These are phyloP conservation scores for Stephania cephalantha DNA, from an alignment of 164 flowering plant genomes.

Conservation along the genomic window DNA sequence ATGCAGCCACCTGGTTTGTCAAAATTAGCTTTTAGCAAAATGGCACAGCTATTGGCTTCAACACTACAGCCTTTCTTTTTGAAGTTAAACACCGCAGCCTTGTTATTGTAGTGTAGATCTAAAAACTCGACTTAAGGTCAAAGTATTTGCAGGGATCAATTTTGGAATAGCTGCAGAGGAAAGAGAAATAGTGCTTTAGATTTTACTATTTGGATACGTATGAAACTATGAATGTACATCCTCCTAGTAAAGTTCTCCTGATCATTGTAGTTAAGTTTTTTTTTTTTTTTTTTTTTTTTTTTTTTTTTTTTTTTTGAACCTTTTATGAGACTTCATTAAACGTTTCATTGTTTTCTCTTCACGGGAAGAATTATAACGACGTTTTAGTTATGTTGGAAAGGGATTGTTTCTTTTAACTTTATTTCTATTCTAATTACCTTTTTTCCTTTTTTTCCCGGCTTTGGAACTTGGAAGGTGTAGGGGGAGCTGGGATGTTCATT, in stretches of 20 bases:
- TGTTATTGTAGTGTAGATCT: background rate
- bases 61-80: background rate
- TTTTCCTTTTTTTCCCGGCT: background rate
- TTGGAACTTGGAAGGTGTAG: background rate
- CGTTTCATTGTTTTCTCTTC: background rate
- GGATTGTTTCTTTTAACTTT: too few species aligned
- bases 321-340: background rate
- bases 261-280: background rate
- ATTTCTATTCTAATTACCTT: too few species aligned
- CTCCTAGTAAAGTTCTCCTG: background rate
- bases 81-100: background rate
- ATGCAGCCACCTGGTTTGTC: background rate
- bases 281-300: too few species aligned
- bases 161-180: background rate
- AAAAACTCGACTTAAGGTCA: background rate
- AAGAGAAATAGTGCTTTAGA: background rate
- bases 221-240: background rate
- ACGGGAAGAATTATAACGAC: background rate
- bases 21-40: background rate
- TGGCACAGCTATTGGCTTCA: background rate
- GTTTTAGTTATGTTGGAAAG: too few species aligned
- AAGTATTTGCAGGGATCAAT: background rate
- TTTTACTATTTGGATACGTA: background rate
- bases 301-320: background rate
- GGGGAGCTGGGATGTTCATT: background rate